These are phyloP conservation scores for Ramularia endophylla DNA, from an alignment of 2,329 filamentous ascomycete species.

Conservation along the genomic window DNA sequence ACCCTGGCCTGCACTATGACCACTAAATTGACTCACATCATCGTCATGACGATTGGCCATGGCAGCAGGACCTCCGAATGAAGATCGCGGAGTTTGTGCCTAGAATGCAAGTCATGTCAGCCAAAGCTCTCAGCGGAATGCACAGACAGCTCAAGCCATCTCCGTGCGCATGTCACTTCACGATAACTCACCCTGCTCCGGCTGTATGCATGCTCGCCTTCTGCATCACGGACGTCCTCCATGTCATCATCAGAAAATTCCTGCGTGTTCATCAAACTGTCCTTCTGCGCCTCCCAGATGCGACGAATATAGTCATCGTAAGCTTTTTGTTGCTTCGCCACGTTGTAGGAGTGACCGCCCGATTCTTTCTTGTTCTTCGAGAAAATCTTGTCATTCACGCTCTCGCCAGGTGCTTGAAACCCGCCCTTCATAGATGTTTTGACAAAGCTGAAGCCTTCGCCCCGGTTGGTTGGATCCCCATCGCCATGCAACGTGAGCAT, in stretches of 20 bases:
- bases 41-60: slow-evolving; percentile 59
- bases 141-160: too few species aligned
- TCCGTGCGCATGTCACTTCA: too few species aligned
- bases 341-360: slow-evolving; percentile 94
- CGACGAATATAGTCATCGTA: slow-evolving; percentile 87
- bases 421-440: slow-evolving; percentile 99
- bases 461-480: slow-evolving; percentile 88
- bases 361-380: slow-evolving; percentile 63
- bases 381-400: slow-evolving; percentile 79
- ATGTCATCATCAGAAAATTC: slow-evolving; percentile 70
- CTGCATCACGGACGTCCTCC: slow-evolving; percentile 52
- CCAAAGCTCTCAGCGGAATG: too few species aligned
- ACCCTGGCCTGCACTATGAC: slow-evolving; percentile 38
- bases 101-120: too few species aligned
- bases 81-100: slow-evolving; percentile 60
- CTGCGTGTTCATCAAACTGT: slow-evolving; percentile 65
- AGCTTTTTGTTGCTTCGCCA: slow-evolving; percentile 84
- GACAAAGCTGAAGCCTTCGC: slow-evolving; percentile 93
- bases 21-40: slow-evolving; percentile 51
- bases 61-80: slow-evolving; percentile 54
- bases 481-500: slow-evolving; percentile 95
- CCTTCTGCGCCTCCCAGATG: slow-evolving; percentile 87
- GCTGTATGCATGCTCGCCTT: slow-evolving; percentile 31
- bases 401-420: slow-evolving; percentile 84
- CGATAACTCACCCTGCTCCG: slow-evolving; percentile 16